phyloP scores from a whole-genome alignment of 2,329 filamentous ascomycete genomes.

The Talaromyces atroroseus region DNA sequence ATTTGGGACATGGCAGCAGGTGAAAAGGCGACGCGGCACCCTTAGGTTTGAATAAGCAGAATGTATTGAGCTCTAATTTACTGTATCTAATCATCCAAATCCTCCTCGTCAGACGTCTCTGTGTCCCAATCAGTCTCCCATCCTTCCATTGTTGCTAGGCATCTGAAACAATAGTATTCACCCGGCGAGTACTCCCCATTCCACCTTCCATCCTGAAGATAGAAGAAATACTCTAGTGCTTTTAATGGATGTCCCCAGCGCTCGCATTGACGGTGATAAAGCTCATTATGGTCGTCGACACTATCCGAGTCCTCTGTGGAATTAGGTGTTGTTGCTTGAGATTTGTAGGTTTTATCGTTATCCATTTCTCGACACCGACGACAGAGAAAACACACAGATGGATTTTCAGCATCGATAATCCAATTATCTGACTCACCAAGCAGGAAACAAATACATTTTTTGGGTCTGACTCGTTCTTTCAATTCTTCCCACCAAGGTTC shows the following conservation, averaged over 20 bases:
- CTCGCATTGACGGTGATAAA: background rate
- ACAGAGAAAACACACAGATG: background rate
- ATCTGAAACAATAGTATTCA: background rate
- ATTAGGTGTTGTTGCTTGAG: background rate
- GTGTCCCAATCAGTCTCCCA: background rate
- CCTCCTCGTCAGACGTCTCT: background rate
- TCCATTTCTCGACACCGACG: background rate
- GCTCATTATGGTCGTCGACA: background rate
- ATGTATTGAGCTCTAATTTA: too few relatives aligned
- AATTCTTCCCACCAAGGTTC: conserved; percentile 9
- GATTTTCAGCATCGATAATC: background rate
- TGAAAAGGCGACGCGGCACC: too few relatives aligned
- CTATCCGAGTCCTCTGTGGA: background rate
- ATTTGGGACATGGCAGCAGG: too few relatives aligned
- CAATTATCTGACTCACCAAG: background rate
- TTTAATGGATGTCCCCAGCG: background rate
- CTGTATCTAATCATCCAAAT: background rate
- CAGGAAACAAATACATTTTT: background rate
- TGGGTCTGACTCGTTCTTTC: background rate
- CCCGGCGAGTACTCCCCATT: background rate
- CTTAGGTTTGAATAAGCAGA: too few relatives aligned
- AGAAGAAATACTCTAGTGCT: background rate
- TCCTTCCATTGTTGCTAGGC: background rate
- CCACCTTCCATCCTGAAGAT: background rate
- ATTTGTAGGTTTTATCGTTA: background rate